A percentile compares a stretch with the other conserved stretches of the same genome.
Conservation (phyloP, 768 basidiomycete genomes). For the Amylocystis lapponica region DNA sequence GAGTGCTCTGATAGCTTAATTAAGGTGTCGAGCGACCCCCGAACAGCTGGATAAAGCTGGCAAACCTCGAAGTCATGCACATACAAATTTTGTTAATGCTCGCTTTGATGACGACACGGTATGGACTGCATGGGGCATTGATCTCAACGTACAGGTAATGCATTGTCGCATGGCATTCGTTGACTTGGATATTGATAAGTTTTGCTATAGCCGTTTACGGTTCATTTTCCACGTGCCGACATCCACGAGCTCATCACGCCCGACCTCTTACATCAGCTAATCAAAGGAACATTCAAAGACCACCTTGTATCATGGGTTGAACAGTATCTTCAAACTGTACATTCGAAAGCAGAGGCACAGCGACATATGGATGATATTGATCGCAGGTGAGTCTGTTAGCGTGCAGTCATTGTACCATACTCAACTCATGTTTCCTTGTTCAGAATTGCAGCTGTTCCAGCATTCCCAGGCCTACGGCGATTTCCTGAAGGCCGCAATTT, state of each 20-base stretch:
- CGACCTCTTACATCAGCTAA: conserved; percentile 27
- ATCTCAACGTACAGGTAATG: conserved; percentile 1
- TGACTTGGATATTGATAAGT: background rate
- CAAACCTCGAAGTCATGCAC: too few relatives aligned
- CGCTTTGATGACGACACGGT: background rate
- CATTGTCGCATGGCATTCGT: background rate
- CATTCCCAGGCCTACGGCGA: too few relatives aligned
- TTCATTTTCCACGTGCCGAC: conserved; percentile 28
- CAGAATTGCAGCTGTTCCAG: too few relatives aligned
- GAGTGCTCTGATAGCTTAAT: conserved; percentile 8
- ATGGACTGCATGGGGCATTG: background rate
- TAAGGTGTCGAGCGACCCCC: too few relatives aligned
- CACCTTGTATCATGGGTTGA: conserved; percentile 29
- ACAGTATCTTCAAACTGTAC: conserved; percentile 17
- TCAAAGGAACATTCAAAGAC: conserved; percentile 32
- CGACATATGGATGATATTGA: conserved; percentile 14
- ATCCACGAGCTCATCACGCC: conserved; percentile 25
- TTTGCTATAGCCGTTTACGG: conserved; percentile 26
- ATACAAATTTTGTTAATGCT: too few relatives aligned
- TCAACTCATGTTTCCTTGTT: too few relatives aligned
- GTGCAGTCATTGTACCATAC: too few relatives aligned
- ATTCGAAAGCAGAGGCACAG: background rate
- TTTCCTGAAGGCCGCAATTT: too few relatives aligned
- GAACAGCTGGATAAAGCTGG: too few relatives aligned
- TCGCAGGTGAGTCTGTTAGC: conserved; percentile 2